Conservation (phyloP, 1,284 basidiomycete species). For the Cerrena zonata region DNA sequence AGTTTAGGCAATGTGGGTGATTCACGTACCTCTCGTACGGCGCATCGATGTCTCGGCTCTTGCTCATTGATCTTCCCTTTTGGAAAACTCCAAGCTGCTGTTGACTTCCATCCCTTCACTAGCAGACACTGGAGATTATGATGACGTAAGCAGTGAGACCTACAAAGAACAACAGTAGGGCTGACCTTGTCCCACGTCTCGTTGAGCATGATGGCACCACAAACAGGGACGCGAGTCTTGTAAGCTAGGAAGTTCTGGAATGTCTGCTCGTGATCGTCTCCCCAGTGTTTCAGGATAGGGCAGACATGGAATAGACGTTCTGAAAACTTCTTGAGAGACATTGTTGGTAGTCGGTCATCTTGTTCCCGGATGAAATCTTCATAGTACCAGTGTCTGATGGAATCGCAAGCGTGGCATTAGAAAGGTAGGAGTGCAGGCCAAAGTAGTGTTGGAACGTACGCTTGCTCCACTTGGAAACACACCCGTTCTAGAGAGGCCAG, state of each 20-base stretch:
- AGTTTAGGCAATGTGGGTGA: not conserved
- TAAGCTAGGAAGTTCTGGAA: slow-evolving; percentile 88
- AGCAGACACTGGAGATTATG: slow-evolving; percentile 65
- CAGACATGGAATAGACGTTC: slow-evolving; percentile 83
- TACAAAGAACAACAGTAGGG: slow-evolving; percentile 9
- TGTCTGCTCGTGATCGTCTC: slow-evolving; percentile 72
- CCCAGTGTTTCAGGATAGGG: slow-evolving; percentile 75
- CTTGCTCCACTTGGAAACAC: slow-evolving; percentile 99
- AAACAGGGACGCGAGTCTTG: slow-evolving; percentile 97
- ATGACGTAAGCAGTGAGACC: slow-evolving; percentile 9
- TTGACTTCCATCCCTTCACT: slow-evolving; percentile 96
- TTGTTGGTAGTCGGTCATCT: slow-evolving; percentile 82
- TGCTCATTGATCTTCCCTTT: slow-evolving; percentile 98
- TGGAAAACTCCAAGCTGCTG: slow-evolving; percentile 96
- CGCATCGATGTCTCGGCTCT: slow-evolving; percentile 79
- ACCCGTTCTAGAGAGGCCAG: slow-evolving; percentile 86
- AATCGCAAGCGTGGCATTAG: slow-evolving; percentile 4
- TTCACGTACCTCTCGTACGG: slow-evolving; percentile 76
- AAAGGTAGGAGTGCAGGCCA: slow-evolving; percentile 2
- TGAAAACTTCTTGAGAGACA: slow-evolving; percentile 91
- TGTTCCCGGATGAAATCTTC: slow-evolving; percentile 95
- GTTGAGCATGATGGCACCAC: slow-evolving; percentile 94
- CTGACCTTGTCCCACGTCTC: slow-evolving; percentile 85
- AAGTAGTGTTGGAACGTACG: slow-evolving; percentile 51
- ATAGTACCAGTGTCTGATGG: slow-evolving; percentile 93